A percentile compares a stretch with the other conserved stretches of the same genome.
phyloP scores from a whole-genome alignment of 106 monocot species.

The Hemerocallis citrina region DNA sequence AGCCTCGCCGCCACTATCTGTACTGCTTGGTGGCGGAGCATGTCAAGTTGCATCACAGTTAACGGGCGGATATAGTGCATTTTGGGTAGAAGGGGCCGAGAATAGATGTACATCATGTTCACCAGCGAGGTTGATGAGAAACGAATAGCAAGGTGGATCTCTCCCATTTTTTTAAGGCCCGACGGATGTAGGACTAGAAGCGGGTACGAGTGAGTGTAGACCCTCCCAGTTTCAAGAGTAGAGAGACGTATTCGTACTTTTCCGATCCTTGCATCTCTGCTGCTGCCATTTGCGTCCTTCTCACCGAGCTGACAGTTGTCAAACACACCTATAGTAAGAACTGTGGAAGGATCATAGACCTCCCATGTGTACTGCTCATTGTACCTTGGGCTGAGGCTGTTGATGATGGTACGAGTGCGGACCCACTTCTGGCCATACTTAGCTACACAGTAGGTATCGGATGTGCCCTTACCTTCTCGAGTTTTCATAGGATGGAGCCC shows the following conservation, averaged over 20 bases:
- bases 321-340: slow-evolving; percentile 50
- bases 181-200: slow-evolving; percentile 55
- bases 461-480: slow-evolving; percentile 30
- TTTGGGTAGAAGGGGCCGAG: slow-evolving; percentile 49
- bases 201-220: slow-evolving; percentile 59
- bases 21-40: slow-evolving; percentile 42
- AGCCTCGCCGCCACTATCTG: slow-evolving; percentile 43
- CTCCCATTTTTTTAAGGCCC: slow-evolving; percentile 73
- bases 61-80: slow-evolving; percentile 61
- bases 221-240: slow-evolving; percentile 49
- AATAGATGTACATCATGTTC: slow-evolving; percentile 35
- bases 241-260: slow-evolving; percentile 70
- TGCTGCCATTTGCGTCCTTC: background rate
- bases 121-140: slow-evolving; percentile 40
- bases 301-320: slow-evolving; percentile 41
- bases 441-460: slow-evolving; percentile 71
- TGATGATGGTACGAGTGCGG: slow-evolving; percentile 55
- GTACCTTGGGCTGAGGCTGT: slow-evolving; percentile 44
- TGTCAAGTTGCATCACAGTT: slow-evolving; percentile 28
- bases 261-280: slow-evolving; percentile 44
- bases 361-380: slow-evolving; percentile 81
- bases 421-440: slow-evolving; percentile 81
- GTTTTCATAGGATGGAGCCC: slow-evolving; percentile 54
- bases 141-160: slow-evolving; percentile 63
- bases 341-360: slow-evolving; percentile 59